Conservation (phyloP, 192 early-diverging fungal genomes). For the Podila minutissima region DNA sequence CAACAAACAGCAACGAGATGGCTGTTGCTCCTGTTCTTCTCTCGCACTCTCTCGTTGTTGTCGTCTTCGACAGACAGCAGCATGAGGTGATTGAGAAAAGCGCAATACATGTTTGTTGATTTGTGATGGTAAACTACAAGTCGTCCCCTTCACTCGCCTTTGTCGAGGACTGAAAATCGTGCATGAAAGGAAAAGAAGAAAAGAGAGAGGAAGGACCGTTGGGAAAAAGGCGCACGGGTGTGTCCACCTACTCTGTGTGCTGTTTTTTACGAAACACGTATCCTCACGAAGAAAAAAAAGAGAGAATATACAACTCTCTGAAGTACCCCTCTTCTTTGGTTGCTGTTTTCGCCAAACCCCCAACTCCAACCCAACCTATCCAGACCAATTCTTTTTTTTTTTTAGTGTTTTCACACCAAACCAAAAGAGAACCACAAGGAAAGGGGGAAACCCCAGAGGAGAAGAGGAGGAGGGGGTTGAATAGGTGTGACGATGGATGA, state of each 20-base stretch:
- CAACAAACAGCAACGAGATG: too few species aligned
- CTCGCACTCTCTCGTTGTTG: too few species aligned
- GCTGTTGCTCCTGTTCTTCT: too few species aligned
- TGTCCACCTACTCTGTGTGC: too few species aligned
- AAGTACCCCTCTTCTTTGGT: background rate
- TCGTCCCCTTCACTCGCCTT: too few species aligned
- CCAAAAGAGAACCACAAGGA: background rate
- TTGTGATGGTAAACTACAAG: too few species aligned
- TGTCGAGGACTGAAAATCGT: background rate
- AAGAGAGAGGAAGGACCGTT: background rate
- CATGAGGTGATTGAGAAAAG: too few species aligned
- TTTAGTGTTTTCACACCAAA: too few species aligned
- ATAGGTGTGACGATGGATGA: background rate
- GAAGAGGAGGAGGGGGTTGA: background rate
- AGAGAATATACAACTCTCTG: background rate
- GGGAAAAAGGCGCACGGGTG: too few species aligned
- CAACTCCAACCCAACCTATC: background rate
- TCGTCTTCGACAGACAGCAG: too few species aligned
- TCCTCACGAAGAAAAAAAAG: background rate
- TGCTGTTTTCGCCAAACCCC: background rate
- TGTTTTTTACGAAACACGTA: background rate
- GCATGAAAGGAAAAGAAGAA: background rate
- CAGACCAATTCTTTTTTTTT: too few species aligned
- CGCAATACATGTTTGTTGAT: too few species aligned
- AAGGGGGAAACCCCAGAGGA: background rate